Conservation (phyloP, 148 eudicot genomes). For the Silene conica region DNA sequence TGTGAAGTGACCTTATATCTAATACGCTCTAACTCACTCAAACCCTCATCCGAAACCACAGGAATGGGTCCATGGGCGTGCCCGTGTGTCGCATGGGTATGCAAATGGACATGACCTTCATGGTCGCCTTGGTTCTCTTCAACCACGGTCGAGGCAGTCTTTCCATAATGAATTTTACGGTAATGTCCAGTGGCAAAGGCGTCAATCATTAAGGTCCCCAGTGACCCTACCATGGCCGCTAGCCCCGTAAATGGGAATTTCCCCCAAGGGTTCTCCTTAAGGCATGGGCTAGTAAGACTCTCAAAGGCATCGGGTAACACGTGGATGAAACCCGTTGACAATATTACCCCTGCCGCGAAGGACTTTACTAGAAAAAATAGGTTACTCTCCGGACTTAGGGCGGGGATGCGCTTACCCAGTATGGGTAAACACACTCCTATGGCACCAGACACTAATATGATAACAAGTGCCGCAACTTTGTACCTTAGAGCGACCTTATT, state of each 20-base stretch:
- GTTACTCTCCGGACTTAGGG: slow-evolving; percentile 23
- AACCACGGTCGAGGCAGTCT: not conserved
- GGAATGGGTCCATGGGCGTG: slow-evolving; percentile 29
- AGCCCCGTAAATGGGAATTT: slow-evolving; percentile 34
- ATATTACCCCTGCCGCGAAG: slow-evolving; percentile 44
- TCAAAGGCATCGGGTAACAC: slow-evolving; percentile 35
- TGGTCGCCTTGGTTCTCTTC: slow-evolving; percentile 10
- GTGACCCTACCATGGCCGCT: slow-evolving; percentile 27
- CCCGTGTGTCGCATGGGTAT: slow-evolving; percentile 19
- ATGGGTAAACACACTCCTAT: slow-evolving; percentile 33
- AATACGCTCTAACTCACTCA: slow-evolving; percentile 22
- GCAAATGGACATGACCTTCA: slow-evolving; percentile 23
- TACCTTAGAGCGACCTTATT: slow-evolving; percentile 8
- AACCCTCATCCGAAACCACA: slow-evolving; percentile 17
- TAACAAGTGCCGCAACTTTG: slow-evolving; percentile 28
- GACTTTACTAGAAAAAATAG: slow-evolving; percentile 35
- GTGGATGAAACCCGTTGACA: slow-evolving; percentile 37
- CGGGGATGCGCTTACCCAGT: slow-evolving; percentile 21
- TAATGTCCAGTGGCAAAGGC: slow-evolving; percentile 33
- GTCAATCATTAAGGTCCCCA: slow-evolving; percentile 38
- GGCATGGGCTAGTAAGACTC: slow-evolving; percentile 30
- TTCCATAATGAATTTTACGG: slow-evolving; percentile 20
- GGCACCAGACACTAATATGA: slow-evolving; percentile 21
- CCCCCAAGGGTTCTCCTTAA: slow-evolving; percentile 22
- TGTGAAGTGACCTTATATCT: slow-evolving; percentile 38